Base-by-base conservation (phyloP, 2,329 filamentous ascomycete genomes). In the Penicillium concentricum region DNA sequence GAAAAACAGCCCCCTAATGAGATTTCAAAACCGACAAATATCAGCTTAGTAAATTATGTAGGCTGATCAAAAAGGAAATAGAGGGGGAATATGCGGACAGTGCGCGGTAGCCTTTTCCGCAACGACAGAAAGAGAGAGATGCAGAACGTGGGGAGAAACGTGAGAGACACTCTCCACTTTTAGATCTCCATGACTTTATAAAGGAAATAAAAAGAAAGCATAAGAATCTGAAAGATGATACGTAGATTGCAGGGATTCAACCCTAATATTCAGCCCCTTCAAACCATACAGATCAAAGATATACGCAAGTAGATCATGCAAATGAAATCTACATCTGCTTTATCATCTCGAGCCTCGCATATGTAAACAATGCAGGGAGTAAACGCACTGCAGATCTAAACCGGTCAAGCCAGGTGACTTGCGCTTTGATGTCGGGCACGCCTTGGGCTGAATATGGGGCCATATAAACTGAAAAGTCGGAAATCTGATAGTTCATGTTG, bases 401-500 rank as follows among this genome's bases (percentile, higher is more conserved):
- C 45, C 35, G 35, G 38, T 20, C 37, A 43, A 45, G 37, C 55
- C 53, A 32, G 44, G 46, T 61, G 60, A 63, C 60, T 58, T 46
- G 49, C 61, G 60, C 61, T 59, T 58, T 54, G 61, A 61, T 61
- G 45, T 54, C 54, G 52, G 61, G 59, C 57, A 60, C 45, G 13
- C n/a, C 30, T 60, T 60, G 49, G 59, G 57, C 58, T 44, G 48
- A 43, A 46, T 18, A 34, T 32, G 35, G 20, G 49, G 30, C 13
- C 16, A 4, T 15, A 43, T 34, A 34, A 24, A 59, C 44, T 54
- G 47, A 39, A 18, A 39, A 22, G 16, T 7, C 20, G 5, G 20
- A 13, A 12, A 50, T 26, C 10, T 45, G 16, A 41, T 34, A 34
- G 35, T 28, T 35, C 39, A 52, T 30, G 26, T 34, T 37, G 26